Percentiles rank a stretch among this genome's conserved stretches.
Evolutionary conservation across 1,139 yeast species (phyloP).

Genomic region (Hanseniaspora uvarum): DNA sequence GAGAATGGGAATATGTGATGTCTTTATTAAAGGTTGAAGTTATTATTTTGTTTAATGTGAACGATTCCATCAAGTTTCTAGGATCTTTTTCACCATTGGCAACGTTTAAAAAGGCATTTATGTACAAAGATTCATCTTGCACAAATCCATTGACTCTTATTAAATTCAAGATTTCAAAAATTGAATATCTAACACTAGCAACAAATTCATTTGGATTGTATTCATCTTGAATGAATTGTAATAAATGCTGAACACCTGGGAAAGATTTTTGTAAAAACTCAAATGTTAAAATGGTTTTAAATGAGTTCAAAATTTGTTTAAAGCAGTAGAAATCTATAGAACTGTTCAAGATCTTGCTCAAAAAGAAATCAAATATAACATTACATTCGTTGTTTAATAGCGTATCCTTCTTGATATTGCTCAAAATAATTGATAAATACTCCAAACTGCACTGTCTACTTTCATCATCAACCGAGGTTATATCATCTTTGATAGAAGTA

Average conservation of each 20-base stretch:
- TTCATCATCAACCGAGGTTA: conserved; percentile 58
- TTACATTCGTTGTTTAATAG: conserved; percentile 53
- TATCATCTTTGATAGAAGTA: conserved; percentile 45
- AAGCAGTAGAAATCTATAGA: conserved; percentile 45
- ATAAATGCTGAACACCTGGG: conserved; percentile 26
- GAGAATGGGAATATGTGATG: conserved; percentile 36
- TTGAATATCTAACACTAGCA: conserved; percentile 54
- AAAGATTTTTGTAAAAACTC: background rate
- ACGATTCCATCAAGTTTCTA: conserved; percentile 63
- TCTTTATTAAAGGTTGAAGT: conserved; percentile 35
- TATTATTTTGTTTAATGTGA: conserved; percentile 46
- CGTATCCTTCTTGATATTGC: conserved; percentile 32
- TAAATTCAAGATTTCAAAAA: conserved; percentile 43
- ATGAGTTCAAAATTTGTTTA: conserved; percentile 45
- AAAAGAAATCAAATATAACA: conserved; percentile 56
- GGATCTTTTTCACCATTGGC: conserved; percentile 94
- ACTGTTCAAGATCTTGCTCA: conserved; percentile 45
- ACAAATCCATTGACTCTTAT: conserved; percentile 27
- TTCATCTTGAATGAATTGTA: conserved; percentile 36
- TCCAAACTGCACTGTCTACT: conserved; percentile 22
- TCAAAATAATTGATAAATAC: conserved; percentile 42
- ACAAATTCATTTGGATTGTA: conserved; percentile 54
- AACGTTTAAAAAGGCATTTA: conserved; percentile 51
- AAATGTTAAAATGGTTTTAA: conserved; percentile 29
- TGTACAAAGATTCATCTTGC: conserved; percentile 35